Percentiles rank a stretch among this genome's conserved stretches.
Evolutionary conservation across 2,329 filamentous ascomycete species (phyloP).

Genomic region (Westerdykella aurantiaca): DNA sequence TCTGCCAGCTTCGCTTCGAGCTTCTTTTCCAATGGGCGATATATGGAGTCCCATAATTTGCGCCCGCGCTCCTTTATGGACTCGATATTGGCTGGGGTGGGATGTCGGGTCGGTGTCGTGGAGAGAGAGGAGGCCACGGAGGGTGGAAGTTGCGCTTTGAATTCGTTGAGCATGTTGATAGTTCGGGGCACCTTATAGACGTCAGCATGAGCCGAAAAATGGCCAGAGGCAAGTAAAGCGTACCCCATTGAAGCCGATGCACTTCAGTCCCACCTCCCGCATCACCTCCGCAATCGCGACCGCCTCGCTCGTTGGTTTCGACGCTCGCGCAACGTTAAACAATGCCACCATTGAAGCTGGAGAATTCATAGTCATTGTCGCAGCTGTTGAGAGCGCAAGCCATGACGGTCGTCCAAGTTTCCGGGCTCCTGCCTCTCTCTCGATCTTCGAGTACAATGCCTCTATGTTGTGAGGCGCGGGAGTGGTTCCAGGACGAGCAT

Average conservation of each 20-base stretch:
- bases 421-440: constrained; percentile 24
- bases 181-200: constrained; percentile 61
- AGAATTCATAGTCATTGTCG: constrained; percentile 82
- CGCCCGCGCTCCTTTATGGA: constrained; percentile 54
- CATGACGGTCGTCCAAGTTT: constrained; percentile 32
- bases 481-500: constrained; percentile 31
- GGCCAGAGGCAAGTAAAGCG: neutral
- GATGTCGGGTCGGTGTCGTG: constrained; percentile 50
- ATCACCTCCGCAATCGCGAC: constrained; percentile 62
- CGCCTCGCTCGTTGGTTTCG: constrained; percentile 26
- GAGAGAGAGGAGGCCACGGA: constrained; percentile 51
- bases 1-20: constrained; percentile 63
- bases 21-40: constrained; percentile 67
- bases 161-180: constrained; percentile 74
- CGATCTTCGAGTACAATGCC: constrained; percentile 27
- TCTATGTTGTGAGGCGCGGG: constrained; percentile 30
- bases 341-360: constrained; percentile 66
- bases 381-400: constrained; percentile 53
- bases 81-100: constrained; percentile 46
- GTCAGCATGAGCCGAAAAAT: neutral
- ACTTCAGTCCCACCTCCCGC: constrained; percentile 69
- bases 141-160: constrained; percentile 57
- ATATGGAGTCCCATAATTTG: constrained; percentile 69
- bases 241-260: constrained; percentile 69
- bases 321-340: constrained; percentile 41